These are phyloP conservation scores for Lepidium didymum DNA, from an alignment of 345 rosid species.

Conservation along the genomic window DNA sequence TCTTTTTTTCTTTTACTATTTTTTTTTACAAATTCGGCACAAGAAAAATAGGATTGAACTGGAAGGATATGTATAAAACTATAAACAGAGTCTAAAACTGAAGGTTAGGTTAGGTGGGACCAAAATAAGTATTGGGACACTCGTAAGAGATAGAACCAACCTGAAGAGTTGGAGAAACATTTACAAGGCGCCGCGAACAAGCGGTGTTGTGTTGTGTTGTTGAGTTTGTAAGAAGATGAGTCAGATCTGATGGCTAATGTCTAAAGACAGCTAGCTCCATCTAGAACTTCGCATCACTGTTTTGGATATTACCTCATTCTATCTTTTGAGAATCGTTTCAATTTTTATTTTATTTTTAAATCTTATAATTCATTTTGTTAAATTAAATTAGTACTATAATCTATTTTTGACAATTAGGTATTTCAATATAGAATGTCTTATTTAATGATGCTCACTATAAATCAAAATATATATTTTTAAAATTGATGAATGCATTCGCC, in stretches of 20 bases:
- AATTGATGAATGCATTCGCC: too few relatives aligned
- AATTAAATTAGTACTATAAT: background rate
- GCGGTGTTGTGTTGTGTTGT: slow-evolving; percentile 5
- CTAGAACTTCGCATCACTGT: background rate
- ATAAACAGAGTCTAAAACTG: slow-evolving; percentile 12
- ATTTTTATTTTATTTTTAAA: too few relatives aligned
- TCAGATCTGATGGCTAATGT: background rate
- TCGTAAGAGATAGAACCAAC: slow-evolving; percentile 10
- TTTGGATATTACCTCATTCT: slow-evolving; percentile 38
- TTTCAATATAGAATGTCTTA: background rate
- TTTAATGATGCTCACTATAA: too few relatives aligned
- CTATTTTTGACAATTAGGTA: background rate
- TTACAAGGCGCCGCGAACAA: slow-evolving; percentile 54
- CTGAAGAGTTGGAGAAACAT: slow-evolving; percentile 32
- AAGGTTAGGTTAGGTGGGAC: background rate
- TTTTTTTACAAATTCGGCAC: background rate
- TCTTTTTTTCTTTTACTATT: background rate
- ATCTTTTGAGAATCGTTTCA: background rate
- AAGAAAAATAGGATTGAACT: background rate
- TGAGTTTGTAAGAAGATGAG: background rate
- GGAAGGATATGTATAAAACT: background rate
- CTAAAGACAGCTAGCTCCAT: slow-evolving; percentile 29
- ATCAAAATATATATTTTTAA: too few relatives aligned
- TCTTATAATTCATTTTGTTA: too few relatives aligned
- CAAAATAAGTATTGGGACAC: background rate